A percentile compares a stretch with the other conserved stretches of the same genome.
Evolutionary conservation across 2,329 filamentous ascomycete genomes (phyloP).

Genomic region (Biscogniauxia sp.): DNA sequence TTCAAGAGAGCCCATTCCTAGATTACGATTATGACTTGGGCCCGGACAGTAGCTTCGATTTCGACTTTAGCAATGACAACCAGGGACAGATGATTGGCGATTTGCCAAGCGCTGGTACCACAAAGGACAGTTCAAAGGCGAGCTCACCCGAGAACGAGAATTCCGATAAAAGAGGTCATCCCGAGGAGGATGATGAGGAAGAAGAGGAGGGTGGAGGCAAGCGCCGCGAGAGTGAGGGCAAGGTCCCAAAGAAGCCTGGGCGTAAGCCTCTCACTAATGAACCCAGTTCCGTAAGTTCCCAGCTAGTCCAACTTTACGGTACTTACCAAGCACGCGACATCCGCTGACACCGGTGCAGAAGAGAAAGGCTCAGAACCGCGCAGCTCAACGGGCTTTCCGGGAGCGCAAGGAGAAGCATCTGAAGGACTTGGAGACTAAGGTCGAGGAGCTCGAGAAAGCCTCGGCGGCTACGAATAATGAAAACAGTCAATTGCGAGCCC

Average conservation of each 20-base stretch:
- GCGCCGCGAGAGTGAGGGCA: slow-evolving; percentile 79
- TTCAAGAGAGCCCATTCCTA: slow-evolving; percentile 76
- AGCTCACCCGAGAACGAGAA: slow-evolving; percentile 61
- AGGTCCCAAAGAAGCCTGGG: slow-evolving; percentile 90
- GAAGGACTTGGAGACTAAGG: slow-evolving; percentile 78
- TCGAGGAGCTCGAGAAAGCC: slow-evolving; percentile 74
- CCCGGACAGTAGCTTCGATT: slow-evolving; percentile 71
- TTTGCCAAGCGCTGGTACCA: slow-evolving; percentile 52
- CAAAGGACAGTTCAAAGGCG: slow-evolving; percentile 43
- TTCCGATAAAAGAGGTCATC: slow-evolving; percentile 70
- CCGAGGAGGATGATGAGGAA: slow-evolving; percentile 64
- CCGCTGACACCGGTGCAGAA: slow-evolving; percentile 57
- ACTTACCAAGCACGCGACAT: slow-evolving; percentile 1
- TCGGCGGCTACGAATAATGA: slow-evolving; percentile 82
- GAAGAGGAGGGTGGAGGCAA: slow-evolving; percentile 52
- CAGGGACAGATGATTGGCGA: slow-evolving; percentile 73
- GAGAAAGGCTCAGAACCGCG: slow-evolving; percentile 92
- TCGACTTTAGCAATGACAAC: slow-evolving; percentile 56
- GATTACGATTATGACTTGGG: slow-evolving; percentile 81
- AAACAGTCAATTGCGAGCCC: slow-evolving; percentile 78
- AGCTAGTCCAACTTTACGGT: slow-evolving; percentile 6
- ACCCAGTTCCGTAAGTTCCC: slow-evolving; percentile 80
- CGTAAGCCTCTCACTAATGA: slow-evolving; percentile 94
- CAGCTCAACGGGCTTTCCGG: slow-evolving; percentile 88
- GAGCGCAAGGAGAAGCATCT: slow-evolving; percentile 93